Conservation (phyloP, 2,329 filamentous ascomycete species). For the Calonectria pauciramosa region DNA sequence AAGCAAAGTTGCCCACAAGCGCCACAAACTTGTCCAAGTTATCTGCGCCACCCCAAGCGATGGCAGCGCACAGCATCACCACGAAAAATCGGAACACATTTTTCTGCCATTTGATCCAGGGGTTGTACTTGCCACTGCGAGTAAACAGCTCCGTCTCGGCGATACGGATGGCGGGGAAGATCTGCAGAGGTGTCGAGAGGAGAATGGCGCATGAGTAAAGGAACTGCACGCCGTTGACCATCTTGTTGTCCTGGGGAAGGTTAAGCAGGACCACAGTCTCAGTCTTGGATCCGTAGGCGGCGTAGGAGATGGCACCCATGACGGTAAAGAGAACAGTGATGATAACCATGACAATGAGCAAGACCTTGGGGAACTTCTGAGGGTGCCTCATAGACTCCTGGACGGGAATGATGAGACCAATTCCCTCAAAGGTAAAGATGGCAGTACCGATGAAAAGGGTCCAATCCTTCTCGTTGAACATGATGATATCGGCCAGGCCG, state of each 20-base stretch:
- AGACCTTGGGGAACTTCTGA: slow-evolving; percentile 88
- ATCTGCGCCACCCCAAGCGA: slow-evolving; percentile 93
- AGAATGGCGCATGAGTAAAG: slow-evolving; percentile 98
- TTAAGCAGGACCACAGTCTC: slow-evolving; percentile 98
- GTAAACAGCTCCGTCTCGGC: slow-evolving; percentile 95
- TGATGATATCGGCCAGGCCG: slow-evolving; percentile 86
- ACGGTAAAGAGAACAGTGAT: slow-evolving; percentile 92
- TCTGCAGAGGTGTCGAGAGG: slow-evolving; percentile 93
- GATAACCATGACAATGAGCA: slow-evolving; percentile 93
- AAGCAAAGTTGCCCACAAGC: slow-evolving; percentile 96
- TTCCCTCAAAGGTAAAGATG: slow-evolving; percentile 98
- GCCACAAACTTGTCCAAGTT: slow-evolving; percentile 98
- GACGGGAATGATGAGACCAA: slow-evolving; percentile 97
- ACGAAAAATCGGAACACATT: slow-evolving; percentile 96
- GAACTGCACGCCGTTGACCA: slow-evolving; percentile 96
- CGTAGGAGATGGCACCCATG: slow-evolving; percentile 94
- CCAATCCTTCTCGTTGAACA: slow-evolving; percentile 94
- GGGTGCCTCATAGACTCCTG: slow-evolving; percentile 97
- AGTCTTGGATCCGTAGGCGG: slow-evolving; percentile 93
- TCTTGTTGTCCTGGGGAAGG: slow-evolving; percentile 92
- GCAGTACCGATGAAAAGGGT: slow-evolving; percentile 98
- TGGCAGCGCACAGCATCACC: slow-evolving; percentile 85
- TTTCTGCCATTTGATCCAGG: slow-evolving; percentile 99
- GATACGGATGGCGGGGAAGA: slow-evolving; percentile 98
- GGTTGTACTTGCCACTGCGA: slow-evolving; percentile 96